phyloP scores from a whole-genome alignment of 228 moss, liverwort and hornwort genomes.

The Sphagnum fallax region DNA sequence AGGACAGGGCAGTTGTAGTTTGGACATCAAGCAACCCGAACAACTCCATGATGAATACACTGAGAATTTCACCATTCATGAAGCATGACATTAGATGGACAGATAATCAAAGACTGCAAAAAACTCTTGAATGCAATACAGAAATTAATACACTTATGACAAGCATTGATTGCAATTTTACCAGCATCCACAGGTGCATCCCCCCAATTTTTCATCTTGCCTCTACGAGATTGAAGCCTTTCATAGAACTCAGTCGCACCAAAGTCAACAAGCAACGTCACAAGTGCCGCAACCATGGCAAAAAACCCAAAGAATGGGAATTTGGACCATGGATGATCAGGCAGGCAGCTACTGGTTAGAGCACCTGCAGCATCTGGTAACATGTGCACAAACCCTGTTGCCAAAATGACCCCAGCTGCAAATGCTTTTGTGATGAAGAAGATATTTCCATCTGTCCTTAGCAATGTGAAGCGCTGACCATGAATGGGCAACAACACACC shows the following conservation, averaged over 20 bases:
- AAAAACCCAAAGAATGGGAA: conserved; percentile 55
- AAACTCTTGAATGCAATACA: too few relatives aligned
- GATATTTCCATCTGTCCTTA: conserved; percentile 37
- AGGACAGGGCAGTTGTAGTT: too few relatives aligned
- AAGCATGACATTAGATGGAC: too few relatives aligned
- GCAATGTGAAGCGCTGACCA: conserved; percentile 31
- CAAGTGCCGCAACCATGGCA: conserved; percentile 55
- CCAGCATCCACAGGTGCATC: conserved; percentile 20
- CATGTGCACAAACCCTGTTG: conserved; percentile 78
- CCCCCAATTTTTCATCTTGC: background rate
- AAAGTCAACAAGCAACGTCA: conserved; percentile 54
- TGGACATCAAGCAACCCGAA: too few relatives aligned
- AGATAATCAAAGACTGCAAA: too few relatives aligned
- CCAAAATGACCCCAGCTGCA: conserved; percentile 75
- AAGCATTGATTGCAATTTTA: conserved; percentile 4
- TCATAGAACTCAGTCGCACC: conserved; percentile 70
- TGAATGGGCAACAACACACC: conserved; percentile 62
- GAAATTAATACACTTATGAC: too few relatives aligned
- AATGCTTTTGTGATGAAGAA: conserved; percentile 63
- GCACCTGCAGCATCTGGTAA: conserved; percentile 52
- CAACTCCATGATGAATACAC: too few relatives aligned
- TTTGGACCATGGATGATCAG: conserved; percentile 36
- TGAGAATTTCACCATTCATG: too few relatives aligned
- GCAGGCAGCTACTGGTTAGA: conserved; percentile 39
- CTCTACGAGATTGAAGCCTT: conserved; percentile 24